A percentile compares a stretch with the other conserved stretches of the same genome.
Conservation (phyloP, 129 eudicot species). For the Ambrosia trifida region DNA sequence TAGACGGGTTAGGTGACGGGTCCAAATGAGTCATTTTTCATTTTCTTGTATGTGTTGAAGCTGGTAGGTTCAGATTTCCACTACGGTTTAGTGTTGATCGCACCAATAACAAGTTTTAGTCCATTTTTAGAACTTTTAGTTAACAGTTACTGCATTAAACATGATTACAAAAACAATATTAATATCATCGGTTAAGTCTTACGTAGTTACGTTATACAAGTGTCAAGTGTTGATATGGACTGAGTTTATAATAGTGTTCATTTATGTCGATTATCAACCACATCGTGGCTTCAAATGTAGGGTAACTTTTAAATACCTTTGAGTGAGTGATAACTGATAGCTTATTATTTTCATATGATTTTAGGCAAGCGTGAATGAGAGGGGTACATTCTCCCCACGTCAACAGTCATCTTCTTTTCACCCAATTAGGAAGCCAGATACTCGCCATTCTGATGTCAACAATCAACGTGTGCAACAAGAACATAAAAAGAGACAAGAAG, state of each 20-base stretch:
- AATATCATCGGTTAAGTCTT: neutral
- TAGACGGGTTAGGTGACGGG: neutral
- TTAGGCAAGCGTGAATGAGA: conserved; percentile 62
- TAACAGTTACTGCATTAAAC: neutral
- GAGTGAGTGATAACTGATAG: neutral
- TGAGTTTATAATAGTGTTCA: neutral
- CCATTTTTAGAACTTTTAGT: neutral
- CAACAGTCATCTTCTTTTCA: conserved; percentile 49
- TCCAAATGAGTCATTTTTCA: neutral
- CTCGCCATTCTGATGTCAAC: conserved; percentile 41
- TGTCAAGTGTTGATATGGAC: neutral
- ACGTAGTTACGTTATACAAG: neutral
- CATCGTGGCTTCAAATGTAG: neutral
- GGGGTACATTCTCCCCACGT: conserved; percentile 41
- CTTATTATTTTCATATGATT: conserved; percentile 21
- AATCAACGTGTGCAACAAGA: conserved; percentile 42
- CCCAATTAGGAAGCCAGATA: conserved; percentile 42
- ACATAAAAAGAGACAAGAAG: conserved; percentile 54
- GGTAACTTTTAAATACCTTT: neutral
- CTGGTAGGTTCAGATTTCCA: neutral
- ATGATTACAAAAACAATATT: neutral
- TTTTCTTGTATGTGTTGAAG: too few species aligned
- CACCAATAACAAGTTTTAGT: neutral
- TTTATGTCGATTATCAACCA: neutral
- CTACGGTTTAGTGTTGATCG: neutral